Conservation (phyloP, 768 basidiomycete species). For the Mycena galopus region DNA sequence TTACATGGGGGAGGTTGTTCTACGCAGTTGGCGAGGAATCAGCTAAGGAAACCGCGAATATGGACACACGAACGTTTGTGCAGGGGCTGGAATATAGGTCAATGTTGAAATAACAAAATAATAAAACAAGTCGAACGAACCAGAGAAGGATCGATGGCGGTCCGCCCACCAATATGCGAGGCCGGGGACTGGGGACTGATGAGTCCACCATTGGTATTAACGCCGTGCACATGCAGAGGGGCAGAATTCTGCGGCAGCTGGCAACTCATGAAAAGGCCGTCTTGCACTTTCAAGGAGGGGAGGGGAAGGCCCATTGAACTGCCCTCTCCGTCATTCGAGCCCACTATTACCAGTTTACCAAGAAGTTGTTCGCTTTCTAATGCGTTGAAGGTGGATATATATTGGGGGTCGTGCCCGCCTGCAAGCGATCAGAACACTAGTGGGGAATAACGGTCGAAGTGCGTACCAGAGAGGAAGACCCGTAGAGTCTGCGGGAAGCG, state of each 20-base stretch:
- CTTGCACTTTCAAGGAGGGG: slow-evolving; percentile 65
- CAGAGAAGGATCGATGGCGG: slow-evolving; percentile 76
- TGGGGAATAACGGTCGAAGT: background rate
- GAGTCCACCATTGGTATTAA: slow-evolving; percentile 70
- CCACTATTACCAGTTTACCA: slow-evolving; percentile 75
- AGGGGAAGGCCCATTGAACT: slow-evolving; percentile 64
- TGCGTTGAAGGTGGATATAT: slow-evolving; percentile 66
- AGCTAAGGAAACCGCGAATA: background rate
- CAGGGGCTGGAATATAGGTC: slow-evolving; percentile 63
- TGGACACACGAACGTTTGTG: slow-evolving; percentile 73
- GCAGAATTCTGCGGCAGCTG: slow-evolving; percentile 52
- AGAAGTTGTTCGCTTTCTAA: slow-evolving; percentile 73
- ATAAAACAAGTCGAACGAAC: slow-evolving; percentile 50
- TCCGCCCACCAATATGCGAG: slow-evolving; percentile 53
- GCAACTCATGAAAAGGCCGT: slow-evolving; percentile 57
- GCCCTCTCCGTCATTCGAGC: slow-evolving; percentile 56
- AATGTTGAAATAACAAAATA: background rate
- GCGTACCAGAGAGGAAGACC: slow-evolving; percentile 78
- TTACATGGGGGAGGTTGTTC: slow-evolving; percentile 88
- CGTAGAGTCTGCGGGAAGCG: slow-evolving; percentile 82
- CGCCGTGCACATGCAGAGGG: slow-evolving; percentile 53
- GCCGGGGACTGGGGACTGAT: slow-evolving; percentile 76
- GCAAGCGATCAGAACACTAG: background rate
- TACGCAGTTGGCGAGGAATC: slow-evolving; percentile 55
- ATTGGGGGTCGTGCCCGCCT: slow-evolving; percentile 72